Percentiles rank a stretch among this genome's conserved stretches.
phyloP scores from a whole-genome alignment of 1,284 basidiomycete genomes.

The Fomitiporia mediterranea region DNA sequence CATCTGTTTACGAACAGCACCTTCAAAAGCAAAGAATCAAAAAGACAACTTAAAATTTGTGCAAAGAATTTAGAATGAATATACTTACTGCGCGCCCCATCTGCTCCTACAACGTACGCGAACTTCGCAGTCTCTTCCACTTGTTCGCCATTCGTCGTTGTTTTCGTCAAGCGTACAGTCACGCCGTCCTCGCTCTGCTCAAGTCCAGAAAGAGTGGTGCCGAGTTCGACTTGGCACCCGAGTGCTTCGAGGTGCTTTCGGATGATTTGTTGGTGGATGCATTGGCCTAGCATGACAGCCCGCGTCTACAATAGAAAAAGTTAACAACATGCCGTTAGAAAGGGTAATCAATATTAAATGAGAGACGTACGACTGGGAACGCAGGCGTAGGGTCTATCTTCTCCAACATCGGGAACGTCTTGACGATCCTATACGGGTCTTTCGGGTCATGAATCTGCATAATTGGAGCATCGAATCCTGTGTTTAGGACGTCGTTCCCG shows the following conservation, averaged over 20 bases:
- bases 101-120: conserved; percentile 32
- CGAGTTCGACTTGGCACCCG: conserved; percentile 17
- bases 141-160: neutral
- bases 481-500: conserved; percentile 1
- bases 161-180: neutral
- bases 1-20: conserved; percentile 34
- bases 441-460: conserved; percentile 8
- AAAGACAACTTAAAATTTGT: neutral
- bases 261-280: conserved; percentile 15
- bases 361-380: conserved; percentile 13
- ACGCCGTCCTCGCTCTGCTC: conserved; percentile 16
- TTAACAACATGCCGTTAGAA: neutral
- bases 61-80: neutral
- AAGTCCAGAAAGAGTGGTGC: conserved; percentile 8
- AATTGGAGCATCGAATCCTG: neutral
- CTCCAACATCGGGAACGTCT: conserved; percentile 1
- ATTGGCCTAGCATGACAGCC: conserved; percentile 15
- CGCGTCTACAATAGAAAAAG: too few species aligned
- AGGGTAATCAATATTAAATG: neutral
- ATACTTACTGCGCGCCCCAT: conserved; percentile 34
- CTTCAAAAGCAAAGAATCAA: conserved; percentile 19
- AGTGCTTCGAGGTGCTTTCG: conserved; percentile 11
- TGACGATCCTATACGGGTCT: conserved; percentile 4
- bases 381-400: conserved; percentile 11
- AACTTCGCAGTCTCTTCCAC: conserved; percentile 8